phyloP scores from a whole-genome alignment of 2,329 filamentous ascomycete species.

The Penicillium sp. region DNA sequence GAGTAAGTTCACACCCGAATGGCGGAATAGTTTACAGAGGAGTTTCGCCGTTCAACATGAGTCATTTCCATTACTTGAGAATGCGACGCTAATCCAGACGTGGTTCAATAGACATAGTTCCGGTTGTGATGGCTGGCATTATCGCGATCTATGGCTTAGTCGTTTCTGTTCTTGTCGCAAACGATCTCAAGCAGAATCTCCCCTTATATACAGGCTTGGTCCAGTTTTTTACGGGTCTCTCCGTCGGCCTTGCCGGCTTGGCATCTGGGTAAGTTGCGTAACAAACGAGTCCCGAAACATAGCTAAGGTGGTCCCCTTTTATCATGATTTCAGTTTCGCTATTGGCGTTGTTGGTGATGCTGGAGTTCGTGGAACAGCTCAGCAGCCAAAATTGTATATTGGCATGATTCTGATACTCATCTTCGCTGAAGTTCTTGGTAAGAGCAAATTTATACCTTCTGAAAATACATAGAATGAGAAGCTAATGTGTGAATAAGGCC shows the following conservation, averaged over 20 bases:
- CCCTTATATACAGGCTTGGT: constrained; percentile 80
- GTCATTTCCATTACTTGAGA: too few species aligned
- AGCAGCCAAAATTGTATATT: constrained; percentile 69
- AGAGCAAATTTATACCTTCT: constrained; percentile 26
- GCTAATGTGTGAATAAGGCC: background rate
- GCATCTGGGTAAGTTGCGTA: constrained; percentile 60
- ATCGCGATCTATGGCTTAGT: constrained; percentile 97
- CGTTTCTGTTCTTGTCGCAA: constrained; percentile 85
- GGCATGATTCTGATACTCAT: constrained; percentile 99
- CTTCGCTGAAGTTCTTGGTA: constrained; percentile 98
- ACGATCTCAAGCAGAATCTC: constrained; percentile 68
- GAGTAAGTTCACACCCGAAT: constrained; percentile 61
- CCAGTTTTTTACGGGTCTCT: constrained; percentile 77
- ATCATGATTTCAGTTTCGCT: constrained; percentile 57
- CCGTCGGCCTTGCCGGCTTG: constrained; percentile 77
- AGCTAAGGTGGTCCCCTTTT: background rate
- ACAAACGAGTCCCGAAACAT: constrained; percentile 4
- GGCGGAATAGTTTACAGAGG: too few species aligned
- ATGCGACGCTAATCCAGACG: background rate
- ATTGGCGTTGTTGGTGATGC: constrained; percentile 74
- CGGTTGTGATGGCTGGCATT: constrained; percentile 99
- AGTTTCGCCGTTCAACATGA: too few species aligned
- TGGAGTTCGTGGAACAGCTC: constrained; percentile 52
- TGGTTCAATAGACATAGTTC: constrained; percentile 77
- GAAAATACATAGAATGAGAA: background rate